Percentiles rank a stretch among this genome's conserved stretches.
Conservation (phyloP, 768 basidiomycete genomes). For the Boletus sp. region DNA sequence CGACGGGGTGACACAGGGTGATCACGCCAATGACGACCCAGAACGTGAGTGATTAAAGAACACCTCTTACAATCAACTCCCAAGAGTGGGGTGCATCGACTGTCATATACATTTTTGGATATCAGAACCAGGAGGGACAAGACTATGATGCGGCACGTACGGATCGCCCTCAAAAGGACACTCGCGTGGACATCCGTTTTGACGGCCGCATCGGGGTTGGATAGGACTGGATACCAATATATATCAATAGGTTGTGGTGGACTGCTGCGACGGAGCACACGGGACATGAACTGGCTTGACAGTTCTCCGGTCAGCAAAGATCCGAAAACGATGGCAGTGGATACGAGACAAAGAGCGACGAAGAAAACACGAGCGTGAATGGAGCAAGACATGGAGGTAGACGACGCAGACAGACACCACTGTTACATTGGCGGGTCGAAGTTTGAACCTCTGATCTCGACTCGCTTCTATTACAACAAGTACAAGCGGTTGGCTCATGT, state of each 20-base stretch:
- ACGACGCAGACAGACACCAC: neutral
- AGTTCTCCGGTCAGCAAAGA: slow-evolving; percentile 9
- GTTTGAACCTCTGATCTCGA: neutral
- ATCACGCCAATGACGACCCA: slow-evolving; percentile 6
- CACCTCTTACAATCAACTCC: slow-evolving; percentile 12
- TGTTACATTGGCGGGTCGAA: neutral
- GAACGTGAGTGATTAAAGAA: slow-evolving; percentile 5
- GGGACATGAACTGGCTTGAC: neutral
- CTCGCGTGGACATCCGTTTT: neutral
- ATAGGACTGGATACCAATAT: too few species aligned
- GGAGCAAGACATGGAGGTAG: slow-evolving; percentile 3
- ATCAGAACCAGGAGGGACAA: neutral
- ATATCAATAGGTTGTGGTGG: neutral
- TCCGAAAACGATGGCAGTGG: neutral
- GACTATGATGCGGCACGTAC: slow-evolving; percentile 4
- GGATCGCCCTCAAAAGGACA: slow-evolving; percentile 12
- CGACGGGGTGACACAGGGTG: neutral
- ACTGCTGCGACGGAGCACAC: neutral
- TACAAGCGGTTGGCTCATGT: neutral
- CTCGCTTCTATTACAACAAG: neutral
- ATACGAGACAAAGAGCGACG: slow-evolving; percentile 20
- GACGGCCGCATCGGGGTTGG: neutral
- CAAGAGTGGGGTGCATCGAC: slow-evolving; percentile 18
- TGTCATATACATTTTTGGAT: neutral
- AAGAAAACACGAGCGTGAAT: slow-evolving; percentile 5